Conservation (phyloP, 768 basidiomycete species). For the Auricularia auricula-judae region DNA sequence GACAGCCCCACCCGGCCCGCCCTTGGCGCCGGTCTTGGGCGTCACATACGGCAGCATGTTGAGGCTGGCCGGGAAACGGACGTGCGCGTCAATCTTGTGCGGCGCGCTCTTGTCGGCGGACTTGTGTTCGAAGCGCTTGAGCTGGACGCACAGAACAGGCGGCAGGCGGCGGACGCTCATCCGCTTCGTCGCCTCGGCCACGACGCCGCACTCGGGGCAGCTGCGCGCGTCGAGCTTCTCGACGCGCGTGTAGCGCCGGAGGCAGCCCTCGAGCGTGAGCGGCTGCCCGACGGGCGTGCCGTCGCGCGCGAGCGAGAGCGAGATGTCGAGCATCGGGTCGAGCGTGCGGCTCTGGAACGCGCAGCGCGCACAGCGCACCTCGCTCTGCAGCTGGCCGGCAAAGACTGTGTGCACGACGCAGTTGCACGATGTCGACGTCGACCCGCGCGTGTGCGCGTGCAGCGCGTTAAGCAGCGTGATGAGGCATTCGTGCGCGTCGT, state of each 20-base stretch:
- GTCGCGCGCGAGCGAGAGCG: constrained; percentile 60
- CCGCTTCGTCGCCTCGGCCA: constrained; percentile 72
- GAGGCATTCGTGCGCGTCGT: constrained; percentile 87
- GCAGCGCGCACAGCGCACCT: constrained; percentile 82
- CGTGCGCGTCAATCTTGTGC: constrained; percentile 67
- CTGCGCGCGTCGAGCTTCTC: constrained; percentile 76
- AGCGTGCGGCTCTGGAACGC: constrained; percentile 64
- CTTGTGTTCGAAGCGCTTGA: constrained; percentile 96
- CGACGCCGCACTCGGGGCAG: constrained; percentile 71
- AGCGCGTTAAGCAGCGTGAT: constrained; percentile 79
- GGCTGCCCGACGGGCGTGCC: constrained; percentile 34
- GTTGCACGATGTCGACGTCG: constrained; percentile 69
- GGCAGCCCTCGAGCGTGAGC: constrained; percentile 62
- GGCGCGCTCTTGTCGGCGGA: constrained; percentile 43
- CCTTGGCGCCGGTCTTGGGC: constrained; percentile 32
- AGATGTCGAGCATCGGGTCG: constrained; percentile 87
- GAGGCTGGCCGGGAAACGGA: constrained; percentile 72
- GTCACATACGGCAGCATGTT: constrained; percentile 88
- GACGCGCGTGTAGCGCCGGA: constrained; percentile 71
- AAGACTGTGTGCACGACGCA: constrained; percentile 91
- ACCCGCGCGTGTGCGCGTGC: constrained; percentile 64
- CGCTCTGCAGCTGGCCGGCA: constrained; percentile 75
- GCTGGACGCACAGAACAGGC: constrained; percentile 84
- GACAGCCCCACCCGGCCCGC: constrained; percentile 5
- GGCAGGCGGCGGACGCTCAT: constrained; percentile 79